These are phyloP conservation scores for Shiraia bambusicola DNA, from an alignment of 2,329 filamentous ascomycete species.

Conservation along the genomic window DNA sequence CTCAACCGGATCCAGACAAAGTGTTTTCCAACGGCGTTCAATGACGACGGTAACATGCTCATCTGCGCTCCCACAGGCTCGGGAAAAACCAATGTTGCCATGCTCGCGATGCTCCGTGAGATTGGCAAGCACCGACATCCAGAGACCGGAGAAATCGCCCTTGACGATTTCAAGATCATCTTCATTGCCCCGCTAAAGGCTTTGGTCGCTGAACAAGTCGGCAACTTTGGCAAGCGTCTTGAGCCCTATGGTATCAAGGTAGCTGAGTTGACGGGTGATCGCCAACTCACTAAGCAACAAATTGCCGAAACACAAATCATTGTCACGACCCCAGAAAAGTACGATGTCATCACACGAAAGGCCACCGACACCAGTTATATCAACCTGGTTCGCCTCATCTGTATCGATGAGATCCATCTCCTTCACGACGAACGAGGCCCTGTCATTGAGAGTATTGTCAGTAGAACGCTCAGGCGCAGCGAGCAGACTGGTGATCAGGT, in stretches of 20 bases:
- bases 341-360: constrained; percentile 98
- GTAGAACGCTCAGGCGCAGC: constrained; percentile 85
- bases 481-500: constrained; percentile 95
- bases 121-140: constrained; percentile 93
- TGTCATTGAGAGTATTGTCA: constrained; percentile 94
- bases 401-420: constrained; percentile 97
- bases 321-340: constrained; percentile 97
- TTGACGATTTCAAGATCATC: constrained; percentile 97
- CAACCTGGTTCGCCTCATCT: constrained; percentile 90
- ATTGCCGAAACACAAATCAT: constrained; percentile 98
- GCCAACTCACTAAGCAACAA: constrained; percentile 97
- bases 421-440: constrained; percentile 96
- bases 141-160: constrained; percentile 86
- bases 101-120: constrained; percentile 93
- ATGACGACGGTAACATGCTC: constrained; percentile 95
- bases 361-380: constrained; percentile 96
- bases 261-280: constrained; percentile 94
- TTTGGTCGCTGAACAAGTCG: constrained; percentile 94
- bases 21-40: constrained; percentile 87
- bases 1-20: constrained; percentile 95
- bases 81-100: constrained; percentile 97
- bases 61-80: constrained; percentile 96
- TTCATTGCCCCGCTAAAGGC: constrained; percentile 97
- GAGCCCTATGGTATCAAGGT: constrained; percentile 90
- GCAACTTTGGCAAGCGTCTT: constrained; percentile 90